phyloP scores from a whole-genome alignment of 2,329 filamentous ascomycete species.

The Epichloe baconii region DNA sequence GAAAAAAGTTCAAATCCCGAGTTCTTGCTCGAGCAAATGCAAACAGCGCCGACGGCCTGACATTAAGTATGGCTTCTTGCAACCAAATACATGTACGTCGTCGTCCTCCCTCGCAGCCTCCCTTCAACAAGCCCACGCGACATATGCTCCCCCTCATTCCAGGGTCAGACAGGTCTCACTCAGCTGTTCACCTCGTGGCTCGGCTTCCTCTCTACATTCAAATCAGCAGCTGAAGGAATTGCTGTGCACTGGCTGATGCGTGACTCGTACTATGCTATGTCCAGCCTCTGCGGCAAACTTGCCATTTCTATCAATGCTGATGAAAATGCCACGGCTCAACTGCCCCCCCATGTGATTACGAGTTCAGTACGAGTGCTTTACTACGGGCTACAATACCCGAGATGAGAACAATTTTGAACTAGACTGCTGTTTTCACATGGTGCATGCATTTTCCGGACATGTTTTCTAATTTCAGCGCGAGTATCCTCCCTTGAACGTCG shows the following conservation, averaged over 20 bases:
- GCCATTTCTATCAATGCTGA: neutral
- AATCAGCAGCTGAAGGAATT: neutral
- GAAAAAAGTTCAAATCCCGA: neutral
- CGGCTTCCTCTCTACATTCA: neutral
- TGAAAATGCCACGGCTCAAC: neutral
- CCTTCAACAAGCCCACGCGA: neutral
- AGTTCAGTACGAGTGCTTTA: neutral
- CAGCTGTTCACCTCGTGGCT: neutral
- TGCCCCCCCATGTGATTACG: neutral
- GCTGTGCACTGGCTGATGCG: neutral
- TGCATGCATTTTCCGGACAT: too few relatives aligned
- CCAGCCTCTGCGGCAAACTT: neutral
- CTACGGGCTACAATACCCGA: neutral
- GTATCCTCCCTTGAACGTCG: neutral
- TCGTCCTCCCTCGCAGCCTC: neutral
- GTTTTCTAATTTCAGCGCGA: neutral
- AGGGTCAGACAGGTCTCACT: neutral
- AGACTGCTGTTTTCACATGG: too few relatives aligned
- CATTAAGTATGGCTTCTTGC: neutral
- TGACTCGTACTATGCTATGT: neutral
- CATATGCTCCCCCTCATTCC: slow-evolving; percentile 3
- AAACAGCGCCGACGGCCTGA: neutral
- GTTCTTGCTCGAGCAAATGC: neutral
- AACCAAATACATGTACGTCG: neutral
- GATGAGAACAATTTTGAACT: too few relatives aligned